These are phyloP conservation scores for Phytophthora cactorum DNA, from an alignment of 352 stramenopile species.

Conservation along the genomic window DNA sequence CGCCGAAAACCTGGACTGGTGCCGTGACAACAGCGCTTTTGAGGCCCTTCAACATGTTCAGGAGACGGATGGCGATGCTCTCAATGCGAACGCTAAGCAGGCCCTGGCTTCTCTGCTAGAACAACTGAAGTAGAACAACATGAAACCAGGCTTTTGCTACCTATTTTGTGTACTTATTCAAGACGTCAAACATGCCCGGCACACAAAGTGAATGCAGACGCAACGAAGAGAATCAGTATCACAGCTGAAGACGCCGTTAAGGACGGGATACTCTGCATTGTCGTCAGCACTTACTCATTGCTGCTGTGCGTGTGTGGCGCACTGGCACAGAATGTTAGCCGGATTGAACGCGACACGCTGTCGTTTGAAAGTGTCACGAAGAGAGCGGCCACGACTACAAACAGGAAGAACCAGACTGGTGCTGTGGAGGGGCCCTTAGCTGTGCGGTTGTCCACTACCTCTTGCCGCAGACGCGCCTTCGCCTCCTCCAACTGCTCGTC, in stretches of 20 bases:
- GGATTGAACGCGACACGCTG: conserved; percentile 57
- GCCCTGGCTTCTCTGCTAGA: conserved; percentile 53
- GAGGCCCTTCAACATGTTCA: conserved; percentile 50
- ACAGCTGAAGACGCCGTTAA: not conserved
- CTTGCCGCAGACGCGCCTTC: conserved; percentile 52
- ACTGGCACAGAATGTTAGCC: conserved; percentile 29
- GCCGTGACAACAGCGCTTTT: conserved; percentile 45
- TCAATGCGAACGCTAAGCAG: conserved; percentile 61
- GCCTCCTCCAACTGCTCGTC: conserved; percentile 36
- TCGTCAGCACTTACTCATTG: conserved; percentile 30
- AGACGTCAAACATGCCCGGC: not conserved
- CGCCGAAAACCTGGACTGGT: conserved; percentile 57
- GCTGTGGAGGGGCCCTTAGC: conserved; percentile 37
- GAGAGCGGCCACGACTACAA: conserved; percentile 54
- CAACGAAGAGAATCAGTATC: not conserved
- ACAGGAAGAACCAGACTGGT: conserved; percentile 58
- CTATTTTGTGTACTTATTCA: conserved; percentile 5
- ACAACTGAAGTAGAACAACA: conserved; percentile 43
- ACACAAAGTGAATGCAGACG: too few species aligned
- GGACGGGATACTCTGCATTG: not conserved
- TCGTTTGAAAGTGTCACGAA: conserved; percentile 80
- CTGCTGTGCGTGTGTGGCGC: conserved; percentile 31
- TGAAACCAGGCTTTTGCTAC: conserved; percentile 10
- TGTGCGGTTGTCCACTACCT: conserved; percentile 39
- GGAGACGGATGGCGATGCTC: conserved; percentile 50